Evolutionary conservation across 176 grass and related monocot species (phyloP), one percentile per base, ranked within the genome.

Genomic region (Ampelocalamus luodianensis): DNA sequence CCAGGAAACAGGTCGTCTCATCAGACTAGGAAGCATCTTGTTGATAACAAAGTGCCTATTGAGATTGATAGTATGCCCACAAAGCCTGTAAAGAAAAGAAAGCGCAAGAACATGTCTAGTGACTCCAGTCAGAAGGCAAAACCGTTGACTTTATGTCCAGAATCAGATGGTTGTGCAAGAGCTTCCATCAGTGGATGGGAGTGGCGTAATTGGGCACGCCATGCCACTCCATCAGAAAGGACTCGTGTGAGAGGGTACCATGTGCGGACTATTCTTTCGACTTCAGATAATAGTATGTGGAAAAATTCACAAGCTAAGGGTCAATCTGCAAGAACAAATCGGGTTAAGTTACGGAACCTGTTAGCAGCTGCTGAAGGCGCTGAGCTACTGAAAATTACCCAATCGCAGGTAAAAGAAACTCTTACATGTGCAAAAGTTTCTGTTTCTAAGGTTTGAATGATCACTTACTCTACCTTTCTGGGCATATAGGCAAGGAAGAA

Each of bases 301-400:
- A 91, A 85, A 61, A 92, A 54, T 80, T 83, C 89, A 40, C 86
- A 92, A 74, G 65, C 63, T 22, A 95, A 92, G 81, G 96, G 81
- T 72, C 76, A 91, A 82, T 95, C 96, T 56, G 96, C 96, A 37
- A 92, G 96, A 91, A 98, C 93, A 80, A 93, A 98, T 65, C 85
- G 96, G 63, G 93, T 91, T 27, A 98, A 95, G 63, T 73, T 95
- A 65, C 89, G 96, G 38, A 93, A 92, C 70, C 88, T 98, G 76
- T 85, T 98, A 55, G 93, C 91, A 88, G 93, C 93, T 6, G 86
- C 88, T 61, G 89, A 95, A 73, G 96, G 96, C 65, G 56, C 91
- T 8, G 96, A 98, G 22, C 74, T 98, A 44, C 69, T 98, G 64
- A 98, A 98, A 86, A 90, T 95, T 75, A 93, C 82, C 80, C 96